Conservation (phyloP, 2,329 filamentous ascomycete species). For the Pseudocercospora pini-densiflorae region DNA sequence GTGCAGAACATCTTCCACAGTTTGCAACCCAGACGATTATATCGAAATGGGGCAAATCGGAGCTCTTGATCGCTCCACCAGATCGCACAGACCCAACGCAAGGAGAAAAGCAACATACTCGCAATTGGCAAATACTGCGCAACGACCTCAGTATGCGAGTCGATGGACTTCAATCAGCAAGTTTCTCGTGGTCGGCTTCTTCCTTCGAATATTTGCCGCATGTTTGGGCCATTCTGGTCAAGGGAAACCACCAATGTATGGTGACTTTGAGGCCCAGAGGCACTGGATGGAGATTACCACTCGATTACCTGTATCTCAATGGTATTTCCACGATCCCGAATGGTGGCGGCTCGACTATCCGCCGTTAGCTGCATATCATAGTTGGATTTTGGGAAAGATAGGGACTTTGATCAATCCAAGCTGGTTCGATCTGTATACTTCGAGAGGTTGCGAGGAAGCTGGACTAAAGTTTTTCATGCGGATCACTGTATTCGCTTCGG, state of each 20-base stretch:
- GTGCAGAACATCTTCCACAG: too few relatives aligned
- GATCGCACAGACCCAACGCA: not conserved
- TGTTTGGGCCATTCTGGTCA: constrained; percentile 94
- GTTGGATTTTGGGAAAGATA: constrained; percentile 88
- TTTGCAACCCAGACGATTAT: too few relatives aligned
- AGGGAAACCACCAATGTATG: constrained; percentile 82
- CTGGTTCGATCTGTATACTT: constrained; percentile 88
- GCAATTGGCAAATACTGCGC: not conserved
- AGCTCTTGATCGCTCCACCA: not conserved
- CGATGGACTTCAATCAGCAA: not conserved
- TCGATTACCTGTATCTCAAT: constrained; percentile 84
- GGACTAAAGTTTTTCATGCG: constrained; percentile 93
- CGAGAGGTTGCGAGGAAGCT: constrained; percentile 78
- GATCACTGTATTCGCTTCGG: constrained; percentile 84
- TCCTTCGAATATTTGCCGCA: constrained; percentile 89
- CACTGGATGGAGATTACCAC: constrained; percentile 99
- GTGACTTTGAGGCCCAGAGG: constrained; percentile 95
- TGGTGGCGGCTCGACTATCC: constrained; percentile 99
- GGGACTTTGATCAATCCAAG: constrained; percentile 75
- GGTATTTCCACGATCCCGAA: constrained; percentile 95
- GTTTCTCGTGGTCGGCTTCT: constrained; percentile 43
- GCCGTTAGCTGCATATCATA: constrained; percentile 95
- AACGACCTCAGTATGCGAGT: not conserved
- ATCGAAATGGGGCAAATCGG: not conserved
- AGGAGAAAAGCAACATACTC: not conserved